These are phyloP conservation scores for Gryganskiella cystojenkinii DNA, from an alignment of 192 early-diverging fungal genomes.

Conservation along the genomic window DNA sequence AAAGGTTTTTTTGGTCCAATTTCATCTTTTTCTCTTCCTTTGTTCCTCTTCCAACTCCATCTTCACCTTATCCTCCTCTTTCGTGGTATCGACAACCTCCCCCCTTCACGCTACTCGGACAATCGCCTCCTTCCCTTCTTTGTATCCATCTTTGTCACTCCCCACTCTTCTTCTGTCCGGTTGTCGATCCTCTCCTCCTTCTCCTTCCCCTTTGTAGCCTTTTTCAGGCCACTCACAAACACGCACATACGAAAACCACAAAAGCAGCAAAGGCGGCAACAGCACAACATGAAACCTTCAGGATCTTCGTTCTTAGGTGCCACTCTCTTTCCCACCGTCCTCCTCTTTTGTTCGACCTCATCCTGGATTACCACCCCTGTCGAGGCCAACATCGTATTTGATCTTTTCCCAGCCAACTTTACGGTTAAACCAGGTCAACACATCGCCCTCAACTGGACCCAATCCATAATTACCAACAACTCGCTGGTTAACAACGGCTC, in stretches of 20 bases:
- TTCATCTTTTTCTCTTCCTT: neutral
- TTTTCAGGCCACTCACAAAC: too few relatives aligned
- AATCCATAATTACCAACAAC: neutral
- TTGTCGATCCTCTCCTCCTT: neutral
- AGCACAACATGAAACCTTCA: too few relatives aligned
- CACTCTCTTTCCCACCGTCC: neutral
- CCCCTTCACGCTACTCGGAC: neutral
- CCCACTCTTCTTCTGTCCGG: neutral
- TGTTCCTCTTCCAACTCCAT: neutral
- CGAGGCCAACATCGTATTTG: constrained; percentile 32
- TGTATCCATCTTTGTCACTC: neutral
- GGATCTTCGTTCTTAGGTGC: too few relatives aligned
- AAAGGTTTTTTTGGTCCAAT: neutral
- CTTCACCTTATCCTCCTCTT: neutral
- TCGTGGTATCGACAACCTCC: too few relatives aligned
- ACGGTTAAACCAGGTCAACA: constrained; percentile 7
- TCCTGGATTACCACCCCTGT: constrained; percentile 9
- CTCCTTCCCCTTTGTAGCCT: neutral
- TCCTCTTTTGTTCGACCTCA: neutral
- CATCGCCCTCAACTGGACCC: constrained; percentile 3
- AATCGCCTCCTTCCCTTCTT: neutral
- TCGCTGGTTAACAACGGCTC: neutral
- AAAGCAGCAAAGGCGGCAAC: neutral
- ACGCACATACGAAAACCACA: neutral
- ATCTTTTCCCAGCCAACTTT: neutral